phyloP scores from a whole-genome alignment of 148 eudicot species.

The Rhododendron molle region DNA sequence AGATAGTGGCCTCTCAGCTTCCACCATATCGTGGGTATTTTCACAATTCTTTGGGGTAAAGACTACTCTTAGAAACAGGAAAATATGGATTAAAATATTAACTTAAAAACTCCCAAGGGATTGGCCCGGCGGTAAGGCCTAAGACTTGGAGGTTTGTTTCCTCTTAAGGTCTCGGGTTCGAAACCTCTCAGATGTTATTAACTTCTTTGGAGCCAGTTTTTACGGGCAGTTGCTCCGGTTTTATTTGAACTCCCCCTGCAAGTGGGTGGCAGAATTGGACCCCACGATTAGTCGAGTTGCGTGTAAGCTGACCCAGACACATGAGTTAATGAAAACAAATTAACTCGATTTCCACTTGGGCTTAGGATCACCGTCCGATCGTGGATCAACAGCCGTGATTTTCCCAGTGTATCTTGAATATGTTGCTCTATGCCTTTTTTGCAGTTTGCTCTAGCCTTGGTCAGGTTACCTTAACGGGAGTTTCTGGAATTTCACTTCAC shows the following conservation, averaged over 20 bases:
- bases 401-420: background rate
- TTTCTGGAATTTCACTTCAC: conserved; percentile 10
- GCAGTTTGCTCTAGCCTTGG: background rate
- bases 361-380: background rate
- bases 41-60: conserved; percentile 23
- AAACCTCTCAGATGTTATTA: background rate
- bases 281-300: background rate
- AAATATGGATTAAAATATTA: conserved; percentile 2
- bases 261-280: background rate
- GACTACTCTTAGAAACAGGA: conserved; percentile 13
- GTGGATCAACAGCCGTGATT: background rate
- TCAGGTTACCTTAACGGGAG: background rate
- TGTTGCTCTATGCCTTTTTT: background rate
- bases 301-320: no score
- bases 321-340: background rate
- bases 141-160: background rate
- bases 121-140: background rate
- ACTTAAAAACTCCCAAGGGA: background rate
- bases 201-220: background rate
- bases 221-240: background rate
- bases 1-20: conserved; percentile 33
- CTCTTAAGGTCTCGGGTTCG: no score
- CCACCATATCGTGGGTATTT: background rate
- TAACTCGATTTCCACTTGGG: background rate
- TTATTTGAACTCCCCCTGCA: background rate